A percentile compares a stretch with the other conserved stretches of the same genome.
Evolutionary conservation across 2,329 filamentous ascomycete species (phyloP).

Genomic region (Venturiaceae sp.): DNA sequence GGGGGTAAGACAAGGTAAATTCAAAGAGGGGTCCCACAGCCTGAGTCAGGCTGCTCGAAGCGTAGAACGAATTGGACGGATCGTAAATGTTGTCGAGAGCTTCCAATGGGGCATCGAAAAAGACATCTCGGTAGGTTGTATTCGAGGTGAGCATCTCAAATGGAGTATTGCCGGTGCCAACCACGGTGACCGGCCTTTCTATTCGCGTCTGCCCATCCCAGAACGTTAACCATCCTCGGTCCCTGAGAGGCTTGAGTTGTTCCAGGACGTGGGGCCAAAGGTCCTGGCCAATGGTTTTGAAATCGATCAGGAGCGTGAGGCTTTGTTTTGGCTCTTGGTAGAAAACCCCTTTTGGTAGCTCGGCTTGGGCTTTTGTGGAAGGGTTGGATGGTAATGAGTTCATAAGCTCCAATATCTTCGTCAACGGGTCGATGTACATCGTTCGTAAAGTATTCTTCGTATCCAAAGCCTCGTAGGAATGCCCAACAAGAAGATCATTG

Average conservation of each 20-base stretch:
- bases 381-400: slow-evolving; percentile 30
- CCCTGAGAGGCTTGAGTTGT: slow-evolving; percentile 36
- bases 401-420: slow-evolving; percentile 37
- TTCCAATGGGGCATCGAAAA: slow-evolving; percentile 42
- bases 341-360: slow-evolving; percentile 37
- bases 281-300: slow-evolving; percentile 27
- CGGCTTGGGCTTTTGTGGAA: slow-evolving; percentile 18
- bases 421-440: slow-evolving; percentile 43
- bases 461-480: slow-evolving; percentile 37
- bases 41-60: slow-evolving; percentile 46
- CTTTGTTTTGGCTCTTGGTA: slow-evolving; percentile 37
- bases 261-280: slow-evolving; percentile 25
- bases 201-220: slow-evolving; percentile 34
- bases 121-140: slow-evolving; percentile 40
- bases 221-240: slow-evolving; percentile 39
- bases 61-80: slow-evolving; percentile 53
- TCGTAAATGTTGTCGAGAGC: background rate
- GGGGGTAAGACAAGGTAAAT: slow-evolving; percentile 33
- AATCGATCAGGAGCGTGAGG: slow-evolving; percentile 44
- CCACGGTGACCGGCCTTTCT: slow-evolving; percentile 34
- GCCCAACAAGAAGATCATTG: slow-evolving; percentile 44
- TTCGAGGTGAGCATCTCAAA: slow-evolving; percentile 37
- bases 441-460: slow-evolving; percentile 36
- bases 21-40: slow-evolving; percentile 43
- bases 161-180: slow-evolving; percentile 44